phyloP scores from a whole-genome alignment of 148 eudicot species.

The Dysphania ambrosioides region DNA sequence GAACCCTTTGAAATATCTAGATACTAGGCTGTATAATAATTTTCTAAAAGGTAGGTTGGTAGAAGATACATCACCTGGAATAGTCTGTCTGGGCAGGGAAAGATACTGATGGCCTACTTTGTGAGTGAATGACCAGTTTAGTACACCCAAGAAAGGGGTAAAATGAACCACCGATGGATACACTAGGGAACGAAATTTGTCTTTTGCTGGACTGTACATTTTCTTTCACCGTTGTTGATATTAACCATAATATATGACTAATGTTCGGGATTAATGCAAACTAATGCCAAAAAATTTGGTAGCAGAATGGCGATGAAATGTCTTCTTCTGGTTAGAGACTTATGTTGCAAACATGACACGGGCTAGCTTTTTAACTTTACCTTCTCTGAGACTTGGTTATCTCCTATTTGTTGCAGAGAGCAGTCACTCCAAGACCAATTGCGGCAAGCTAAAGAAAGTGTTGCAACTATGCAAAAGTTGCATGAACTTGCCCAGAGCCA shows the following conservation, averaged over 20 bases:
- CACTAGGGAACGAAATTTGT: not conserved
- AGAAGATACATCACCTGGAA: not conserved
- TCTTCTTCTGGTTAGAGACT: not conserved
- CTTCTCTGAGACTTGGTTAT: conserved; percentile 7
- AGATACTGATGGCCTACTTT: not conserved
- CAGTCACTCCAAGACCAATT: conserved; percentile 84
- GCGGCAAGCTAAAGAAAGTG: conserved; percentile 94
- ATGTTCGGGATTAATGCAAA: conserved; percentile 7
- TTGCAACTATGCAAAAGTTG: conserved; percentile 85
- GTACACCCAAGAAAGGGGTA: not conserved
- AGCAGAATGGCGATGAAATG: not conserved
- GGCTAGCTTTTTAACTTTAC: not conserved
- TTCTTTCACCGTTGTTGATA: not conserved
- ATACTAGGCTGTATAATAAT: not conserved
- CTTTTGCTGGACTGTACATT: not conserved
- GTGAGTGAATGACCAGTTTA: not conserved
- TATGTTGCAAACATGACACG: not conserved
- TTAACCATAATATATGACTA: not conserved
- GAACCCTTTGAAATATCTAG: not conserved
- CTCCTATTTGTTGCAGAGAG: conserved; percentile 64
- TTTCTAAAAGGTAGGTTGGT: not conserved
- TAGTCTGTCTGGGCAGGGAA: not conserved
- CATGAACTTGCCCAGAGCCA: conserved; percentile 99
- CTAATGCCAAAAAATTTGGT: not conserved
- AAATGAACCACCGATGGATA: not conserved